These are phyloP conservation scores for Aegilops bicornis DNA, from an alignment of 176 grass and related monocot genomes.

Conservation along the genomic window DNA sequence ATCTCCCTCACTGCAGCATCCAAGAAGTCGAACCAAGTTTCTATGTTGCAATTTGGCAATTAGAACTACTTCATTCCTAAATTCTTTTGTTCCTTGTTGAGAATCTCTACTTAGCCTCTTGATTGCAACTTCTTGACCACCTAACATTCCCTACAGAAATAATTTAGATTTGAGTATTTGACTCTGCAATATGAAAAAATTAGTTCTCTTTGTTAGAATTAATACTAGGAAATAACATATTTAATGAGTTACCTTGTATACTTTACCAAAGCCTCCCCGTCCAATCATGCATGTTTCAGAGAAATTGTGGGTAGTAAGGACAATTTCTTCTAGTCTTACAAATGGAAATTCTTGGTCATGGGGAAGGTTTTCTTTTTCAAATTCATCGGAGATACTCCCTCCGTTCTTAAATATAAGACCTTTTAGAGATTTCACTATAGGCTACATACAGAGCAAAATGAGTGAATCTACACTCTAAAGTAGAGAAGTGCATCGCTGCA, in stretches of 20 bases:
- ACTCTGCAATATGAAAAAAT: background rate
- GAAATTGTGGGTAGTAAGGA: constrained; percentile 26
- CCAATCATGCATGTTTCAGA: constrained; percentile 33
- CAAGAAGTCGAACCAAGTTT: constrained; percentile 39
- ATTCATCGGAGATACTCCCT: background rate
- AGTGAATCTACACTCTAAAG: too few species aligned
- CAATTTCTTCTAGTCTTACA: constrained; percentile 14
- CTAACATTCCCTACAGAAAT: constrained; percentile 25
- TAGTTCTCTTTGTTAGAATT: background rate
- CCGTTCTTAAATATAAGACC: too few species aligned
- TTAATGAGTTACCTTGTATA: constrained; percentile 47
- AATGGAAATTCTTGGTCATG: constrained; percentile 32
- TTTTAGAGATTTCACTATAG: too few species aligned
- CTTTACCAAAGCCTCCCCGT: constrained; percentile 47
- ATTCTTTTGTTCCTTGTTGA: constrained; percentile 36
- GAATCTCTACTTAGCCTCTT: constrained; percentile 43
- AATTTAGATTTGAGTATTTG: too few species aligned
- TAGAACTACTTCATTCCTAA: constrained; percentile 31
- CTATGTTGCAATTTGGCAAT: constrained; percentile 42
- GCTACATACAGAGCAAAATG: too few species aligned
- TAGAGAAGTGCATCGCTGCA: too few species aligned
- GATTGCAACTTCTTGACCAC: constrained; percentile 34
- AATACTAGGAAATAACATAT: background rate
- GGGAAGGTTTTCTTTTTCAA: background rate
- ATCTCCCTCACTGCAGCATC: constrained; percentile 31